Evolutionary conservation across 257 asterid species (phyloP), one percentile per base, ranked within the genome.

Genomic region (Primulina huaijiensis): DNA sequence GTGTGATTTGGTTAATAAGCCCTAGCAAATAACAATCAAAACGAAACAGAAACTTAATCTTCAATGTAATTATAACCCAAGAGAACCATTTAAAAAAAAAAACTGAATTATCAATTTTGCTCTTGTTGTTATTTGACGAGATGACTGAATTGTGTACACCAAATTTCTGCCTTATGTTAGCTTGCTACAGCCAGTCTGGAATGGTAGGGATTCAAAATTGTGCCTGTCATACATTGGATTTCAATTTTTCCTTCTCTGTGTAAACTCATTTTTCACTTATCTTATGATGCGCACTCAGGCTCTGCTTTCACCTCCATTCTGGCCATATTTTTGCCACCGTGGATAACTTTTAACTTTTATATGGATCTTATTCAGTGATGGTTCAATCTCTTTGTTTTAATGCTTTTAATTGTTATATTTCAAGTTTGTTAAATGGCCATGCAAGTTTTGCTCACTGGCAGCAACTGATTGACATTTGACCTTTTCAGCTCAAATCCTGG

Each of bases 401-500:
- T 64, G 72, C 67, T 25, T 68, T 14, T 62, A 3, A 50, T 73
- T 34, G 57, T 46, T 62, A 35, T 27, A 2, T 16, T 62, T 72
- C 68, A 12, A 61, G 59, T 62, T 67, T 62, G 12, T 60, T 71
- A 17, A 0, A 4, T 62, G 64, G 40, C 40, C 2, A 4, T 70
- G 67, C 56, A 66, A 29, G 19, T 19, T 50, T 52, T 60, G 66
- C 78, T n/a, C 53, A 63, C 31, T 64, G 46, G 68, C 53, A 30
- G 52, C 31, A 60, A 69, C 75, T 71, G 64, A 62, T 60, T 30
- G 70, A 79, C 64, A 17, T 60, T 59, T 72, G 31, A 62, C 38
- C 58, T 29, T 79, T 78, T 67, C 89, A 89, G 97, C 75, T 80
- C 96, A 31, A 91, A 79, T 76, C 97, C 96, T 80, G 86, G 87